Evolutionary conservation across 345 rosid species (phyloP).

Genomic region (Erysimum cheiranthoides): DNA sequence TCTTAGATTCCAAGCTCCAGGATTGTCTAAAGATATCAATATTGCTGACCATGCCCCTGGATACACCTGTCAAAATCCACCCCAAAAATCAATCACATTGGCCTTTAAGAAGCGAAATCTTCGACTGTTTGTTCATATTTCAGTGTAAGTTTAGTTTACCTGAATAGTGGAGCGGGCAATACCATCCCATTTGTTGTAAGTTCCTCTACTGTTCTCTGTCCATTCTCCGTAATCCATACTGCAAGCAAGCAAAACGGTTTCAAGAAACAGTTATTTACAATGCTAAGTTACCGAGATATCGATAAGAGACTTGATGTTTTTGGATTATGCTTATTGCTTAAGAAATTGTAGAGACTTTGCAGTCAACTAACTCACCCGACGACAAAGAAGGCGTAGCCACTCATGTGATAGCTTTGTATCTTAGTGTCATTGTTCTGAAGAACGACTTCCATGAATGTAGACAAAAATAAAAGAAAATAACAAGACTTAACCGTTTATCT

Average conservation of each 20-base stretch:
- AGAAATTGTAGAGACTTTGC: constrained; percentile 13
- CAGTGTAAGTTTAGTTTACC: constrained; percentile 46
- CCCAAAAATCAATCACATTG: neutral
- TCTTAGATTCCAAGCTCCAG: constrained; percentile 96
- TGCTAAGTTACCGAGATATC: neutral
- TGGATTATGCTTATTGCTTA: neutral
- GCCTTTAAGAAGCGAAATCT: neutral
- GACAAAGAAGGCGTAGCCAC: constrained; percentile 93
- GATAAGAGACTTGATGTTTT: neutral
- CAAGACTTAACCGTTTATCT: no score
- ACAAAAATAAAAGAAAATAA: no score
- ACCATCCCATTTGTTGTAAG: constrained; percentile 99
- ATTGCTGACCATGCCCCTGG: constrained; percentile 99
- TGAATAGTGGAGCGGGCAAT: constrained; percentile 89
- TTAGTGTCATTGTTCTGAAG: constrained; percentile 96
- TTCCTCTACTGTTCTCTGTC: constrained; percentile 96
- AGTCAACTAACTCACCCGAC: constrained; percentile 66
- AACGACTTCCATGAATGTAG: constrained; percentile 91
- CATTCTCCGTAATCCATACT: constrained; percentile 99
- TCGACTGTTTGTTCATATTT: neutral
- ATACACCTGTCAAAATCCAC: constrained; percentile 65
- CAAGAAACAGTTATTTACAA: neutral
- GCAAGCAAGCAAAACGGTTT: constrained; percentile 34
- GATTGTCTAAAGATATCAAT: constrained; percentile 92
- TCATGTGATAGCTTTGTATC: constrained; percentile 91